phyloP scores from a whole-genome alignment of 352 stramenopile genomes.

The Globisporangium okanoganense region DNA sequence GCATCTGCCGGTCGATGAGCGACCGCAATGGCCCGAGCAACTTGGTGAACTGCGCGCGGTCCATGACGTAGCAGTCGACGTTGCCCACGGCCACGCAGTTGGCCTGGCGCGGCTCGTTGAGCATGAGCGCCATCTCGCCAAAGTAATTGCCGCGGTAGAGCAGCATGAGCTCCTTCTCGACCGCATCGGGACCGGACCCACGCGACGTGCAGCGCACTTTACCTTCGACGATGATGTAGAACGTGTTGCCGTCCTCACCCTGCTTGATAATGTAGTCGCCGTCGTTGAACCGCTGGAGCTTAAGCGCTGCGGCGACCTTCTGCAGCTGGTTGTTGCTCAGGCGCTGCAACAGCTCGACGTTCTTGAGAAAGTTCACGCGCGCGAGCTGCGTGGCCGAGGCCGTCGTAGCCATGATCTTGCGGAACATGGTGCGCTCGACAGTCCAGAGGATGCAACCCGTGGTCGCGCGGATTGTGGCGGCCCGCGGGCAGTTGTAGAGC shows the following conservation, averaged over 20 bases:
- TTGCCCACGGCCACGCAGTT: slow-evolving; percentile 74
- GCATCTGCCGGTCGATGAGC: slow-evolving; percentile 86
- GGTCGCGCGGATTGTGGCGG: slow-evolving; percentile 90
- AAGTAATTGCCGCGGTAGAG: slow-evolving; percentile 85
- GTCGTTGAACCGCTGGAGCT: slow-evolving; percentile 82
- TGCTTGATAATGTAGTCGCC: slow-evolving; percentile 93
- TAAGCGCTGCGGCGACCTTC: slow-evolving; percentile 79
- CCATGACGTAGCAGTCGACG: slow-evolving; percentile 92
- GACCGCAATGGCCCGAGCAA: slow-evolving; percentile 74
- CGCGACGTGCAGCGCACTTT: slow-evolving; percentile 79
- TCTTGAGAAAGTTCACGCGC: slow-evolving; percentile 90
- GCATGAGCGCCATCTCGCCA: slow-evolving; percentile 84
- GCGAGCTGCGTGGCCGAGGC: slow-evolving; percentile 69
- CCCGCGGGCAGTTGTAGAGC: slow-evolving; percentile 95
- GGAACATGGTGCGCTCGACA: slow-evolving; percentile 88
- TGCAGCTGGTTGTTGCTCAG: slow-evolving; percentile 83
- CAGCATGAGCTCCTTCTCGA: slow-evolving; percentile 77
- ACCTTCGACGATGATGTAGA: slow-evolving; percentile 97
- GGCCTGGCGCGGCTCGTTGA: slow-evolving; percentile 82
- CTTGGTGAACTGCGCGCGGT: slow-evolving; percentile 84
- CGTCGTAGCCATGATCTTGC: slow-evolving; percentile 79
- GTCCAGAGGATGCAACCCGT: slow-evolving; percentile 90
- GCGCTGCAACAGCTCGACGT: slow-evolving; percentile 91
- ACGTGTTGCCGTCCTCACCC: slow-evolving; percentile 94
- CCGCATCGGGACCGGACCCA: slow-evolving; percentile 31